phyloP scores from a whole-genome alignment of 768 basidiomycete species.

The Amanita pseudoporphyria region DNA sequence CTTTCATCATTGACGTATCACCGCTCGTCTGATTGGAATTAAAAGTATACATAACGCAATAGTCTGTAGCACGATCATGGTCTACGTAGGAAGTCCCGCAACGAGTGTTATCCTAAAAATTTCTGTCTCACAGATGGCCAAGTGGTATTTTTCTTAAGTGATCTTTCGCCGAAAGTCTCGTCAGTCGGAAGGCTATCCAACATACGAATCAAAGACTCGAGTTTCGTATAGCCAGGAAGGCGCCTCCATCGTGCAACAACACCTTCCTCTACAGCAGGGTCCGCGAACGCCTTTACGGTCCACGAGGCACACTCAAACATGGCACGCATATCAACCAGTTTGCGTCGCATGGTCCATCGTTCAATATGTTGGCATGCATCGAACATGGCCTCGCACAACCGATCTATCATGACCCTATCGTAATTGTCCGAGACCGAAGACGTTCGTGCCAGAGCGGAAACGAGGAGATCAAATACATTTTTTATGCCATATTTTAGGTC shows the following conservation, averaged over 20 bases:
- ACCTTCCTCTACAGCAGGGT: background rate
- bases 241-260: background rate
- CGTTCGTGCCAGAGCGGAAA: background rate
- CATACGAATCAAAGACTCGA: background rate
- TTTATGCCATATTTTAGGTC: background rate
- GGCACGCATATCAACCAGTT: background rate
- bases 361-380: background rate
- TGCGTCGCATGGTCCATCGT: background rate
- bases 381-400: background rate
- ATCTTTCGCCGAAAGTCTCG: background rate
- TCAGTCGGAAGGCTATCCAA: background rate
- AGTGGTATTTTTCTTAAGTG: background rate
- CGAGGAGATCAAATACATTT: background rate
- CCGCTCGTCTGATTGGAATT: too few relatives aligned
- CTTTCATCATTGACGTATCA: too few relatives aligned
- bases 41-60: too few relatives aligned
- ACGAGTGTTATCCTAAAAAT: background rate
- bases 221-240: background rate
- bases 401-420: background rate
- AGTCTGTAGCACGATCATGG: too few relatives aligned
- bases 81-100: background rate
- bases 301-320: background rate
- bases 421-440: background rate
- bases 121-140: background rate
- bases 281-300: background rate